Conservation (phyloP, 768 basidiomycete species). For the Crassisporium funariophilum region DNA sequence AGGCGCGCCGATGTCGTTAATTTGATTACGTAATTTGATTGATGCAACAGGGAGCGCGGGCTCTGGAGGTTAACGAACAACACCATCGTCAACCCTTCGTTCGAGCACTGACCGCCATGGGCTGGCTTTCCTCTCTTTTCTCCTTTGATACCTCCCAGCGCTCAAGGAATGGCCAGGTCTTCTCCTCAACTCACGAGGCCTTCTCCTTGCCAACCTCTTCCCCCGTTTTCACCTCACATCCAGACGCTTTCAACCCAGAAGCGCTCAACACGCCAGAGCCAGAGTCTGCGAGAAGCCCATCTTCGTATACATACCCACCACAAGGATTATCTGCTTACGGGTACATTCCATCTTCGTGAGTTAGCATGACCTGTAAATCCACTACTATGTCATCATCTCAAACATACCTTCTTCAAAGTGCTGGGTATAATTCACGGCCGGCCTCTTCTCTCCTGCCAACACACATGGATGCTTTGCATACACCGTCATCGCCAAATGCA, state of each 20-base stretch:
- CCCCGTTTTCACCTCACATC: conserved; percentile 53
- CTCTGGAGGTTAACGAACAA: no score
- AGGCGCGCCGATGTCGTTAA: no score
- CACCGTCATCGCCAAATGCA: conserved; percentile 41
- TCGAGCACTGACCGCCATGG: conserved; percentile 56
- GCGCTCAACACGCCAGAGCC: conserved; percentile 51
- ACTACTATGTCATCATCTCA: conserved; percentile 4
- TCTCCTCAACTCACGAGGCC: conserved; percentile 83
- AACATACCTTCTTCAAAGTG: conserved; percentile 21
- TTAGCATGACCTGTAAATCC: conserved; percentile 6
- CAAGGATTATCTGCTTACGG: conserved; percentile 58
- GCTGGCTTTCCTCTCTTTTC: conserved; percentile 75
- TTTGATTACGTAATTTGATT: no score
- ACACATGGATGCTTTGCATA: conserved; percentile 56
- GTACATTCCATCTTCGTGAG: conserved; percentile 62
- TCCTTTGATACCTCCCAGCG: conserved; percentile 49
- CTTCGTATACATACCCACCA: conserved; percentile 79
- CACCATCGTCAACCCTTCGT: no score
- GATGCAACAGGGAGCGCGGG: no score
- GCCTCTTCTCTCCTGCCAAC: conserved; percentile 62
- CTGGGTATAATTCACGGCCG: conserved; percentile 48
- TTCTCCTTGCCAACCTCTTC: conserved; percentile 83
- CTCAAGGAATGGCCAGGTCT: conserved; percentile 61
- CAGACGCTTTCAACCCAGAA: conserved; percentile 62
- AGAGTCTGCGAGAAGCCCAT: conserved; percentile 44